These are phyloP conservation scores for Agapanthus africanus DNA, from an alignment of 106 monocot genomes.

Conservation along the genomic window DNA sequence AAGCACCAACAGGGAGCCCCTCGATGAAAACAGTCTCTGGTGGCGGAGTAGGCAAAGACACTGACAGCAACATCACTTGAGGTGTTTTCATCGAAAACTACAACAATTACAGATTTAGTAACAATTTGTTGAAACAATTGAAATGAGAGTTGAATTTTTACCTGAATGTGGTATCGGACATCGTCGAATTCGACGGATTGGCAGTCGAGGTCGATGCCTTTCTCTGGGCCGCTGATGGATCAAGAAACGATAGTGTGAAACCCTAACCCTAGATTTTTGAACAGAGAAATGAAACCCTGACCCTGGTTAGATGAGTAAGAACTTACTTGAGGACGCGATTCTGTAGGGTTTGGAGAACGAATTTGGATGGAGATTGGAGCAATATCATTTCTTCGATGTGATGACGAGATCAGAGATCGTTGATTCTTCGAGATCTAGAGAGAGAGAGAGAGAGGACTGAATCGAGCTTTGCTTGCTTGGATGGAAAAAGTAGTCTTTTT, in stretches of 20 bases:
- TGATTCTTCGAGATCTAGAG: too few species aligned
- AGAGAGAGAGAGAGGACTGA: too few species aligned
- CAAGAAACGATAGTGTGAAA: background rate
- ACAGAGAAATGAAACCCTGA: too few species aligned
- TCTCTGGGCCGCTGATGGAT: conserved; percentile 46
- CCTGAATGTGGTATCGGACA: conserved; percentile 97
- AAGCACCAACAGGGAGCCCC: conserved; percentile 78
- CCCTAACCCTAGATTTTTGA: too few species aligned
- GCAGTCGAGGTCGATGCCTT: conserved; percentile 85
- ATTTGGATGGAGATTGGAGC: conserved; percentile 77
- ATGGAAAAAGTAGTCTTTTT: too few species aligned
- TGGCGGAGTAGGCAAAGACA: conserved; percentile 72
- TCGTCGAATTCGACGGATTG: conserved; percentile 98
- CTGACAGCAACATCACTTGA: conserved; percentile 66
- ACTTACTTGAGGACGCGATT: conserved; percentile 49
- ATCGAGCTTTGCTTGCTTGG: too few species aligned
- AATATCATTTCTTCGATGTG: too few species aligned
- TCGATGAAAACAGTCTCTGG: conserved; percentile 56
- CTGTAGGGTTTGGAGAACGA: conserved; percentile 78
- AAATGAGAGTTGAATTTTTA: conserved; percentile 11
- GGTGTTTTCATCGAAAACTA: conserved; percentile 81
- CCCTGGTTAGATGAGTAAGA: too few species aligned
- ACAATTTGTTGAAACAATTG: background rate
- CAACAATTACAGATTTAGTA: conserved; percentile 6
- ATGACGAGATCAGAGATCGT: too few species aligned